These are phyloP conservation scores for Cadophora sp. DNA, from an alignment of 2,329 filamentous ascomycete species.

Conservation along the genomic window DNA sequence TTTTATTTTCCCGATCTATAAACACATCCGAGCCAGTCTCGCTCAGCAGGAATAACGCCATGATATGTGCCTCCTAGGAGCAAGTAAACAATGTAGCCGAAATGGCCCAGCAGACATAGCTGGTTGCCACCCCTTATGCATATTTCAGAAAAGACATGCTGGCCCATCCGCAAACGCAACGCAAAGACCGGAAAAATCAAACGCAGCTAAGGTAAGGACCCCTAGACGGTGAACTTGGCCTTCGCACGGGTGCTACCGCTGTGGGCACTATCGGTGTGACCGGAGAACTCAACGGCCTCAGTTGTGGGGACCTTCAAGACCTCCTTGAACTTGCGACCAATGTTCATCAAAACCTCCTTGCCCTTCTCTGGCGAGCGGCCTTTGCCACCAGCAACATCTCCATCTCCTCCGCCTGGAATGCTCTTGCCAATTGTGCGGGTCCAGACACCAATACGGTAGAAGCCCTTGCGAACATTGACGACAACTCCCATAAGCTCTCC, in stretches of 20 bases:
- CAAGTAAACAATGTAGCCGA: constrained; percentile 21
- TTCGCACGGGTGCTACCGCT: constrained; percentile 94
- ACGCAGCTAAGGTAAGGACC: background rate
- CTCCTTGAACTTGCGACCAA: constrained; percentile 92
- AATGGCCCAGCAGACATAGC: constrained; percentile 17
- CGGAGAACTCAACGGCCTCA: constrained; percentile 92
- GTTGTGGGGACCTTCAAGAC: constrained; percentile 78
- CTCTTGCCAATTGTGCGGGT: constrained; percentile 91
- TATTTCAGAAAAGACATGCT: constrained; percentile 34
- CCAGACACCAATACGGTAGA: constrained; percentile 98
- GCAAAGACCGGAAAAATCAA: constrained; percentile 23
- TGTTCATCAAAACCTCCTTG: constrained; percentile 81
- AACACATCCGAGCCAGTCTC: constrained; percentile 29
- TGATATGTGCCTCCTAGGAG: constrained; percentile 25
- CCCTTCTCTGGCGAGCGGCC: constrained; percentile 82
- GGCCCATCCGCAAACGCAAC: constrained; percentile 25
- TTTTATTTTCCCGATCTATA: constrained; percentile 30
- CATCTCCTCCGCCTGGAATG: constrained; percentile 76
- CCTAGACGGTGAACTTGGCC: constrained; percentile 87
- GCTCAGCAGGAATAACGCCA: constrained; percentile 32
- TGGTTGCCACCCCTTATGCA: constrained; percentile 29
- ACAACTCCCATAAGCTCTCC: constrained; percentile 99
- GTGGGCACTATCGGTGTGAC: constrained; percentile 93
- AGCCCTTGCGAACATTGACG: constrained; percentile 97
- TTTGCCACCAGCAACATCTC: constrained; percentile 76